Base-by-base conservation (phyloP, 306 rosid genomes). In the Betula pendula region DNA sequence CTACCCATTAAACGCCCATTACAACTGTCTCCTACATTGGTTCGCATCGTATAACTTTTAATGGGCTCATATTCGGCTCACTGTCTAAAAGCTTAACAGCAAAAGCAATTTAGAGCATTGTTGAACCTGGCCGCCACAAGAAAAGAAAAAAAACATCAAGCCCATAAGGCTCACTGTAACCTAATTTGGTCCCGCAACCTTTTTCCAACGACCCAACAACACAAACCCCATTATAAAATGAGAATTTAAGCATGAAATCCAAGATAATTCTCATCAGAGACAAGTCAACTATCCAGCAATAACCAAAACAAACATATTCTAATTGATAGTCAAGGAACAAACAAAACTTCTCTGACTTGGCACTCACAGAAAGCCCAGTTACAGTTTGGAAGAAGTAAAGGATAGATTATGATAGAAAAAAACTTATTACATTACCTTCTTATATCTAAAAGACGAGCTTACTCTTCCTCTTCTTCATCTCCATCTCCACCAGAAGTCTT, bases 401-500 rank as follows among this genome's bases (percentile, higher is more conserved):
- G 47, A 3, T 33, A n/a, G 19, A 63, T 1, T 11, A 25, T 11
- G 33, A 58, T 25, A 25, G 16, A 53, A 11, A 58, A 59, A 59
- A 25, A 59, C 67, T 29, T 59, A 59, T 14, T 59, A 27, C 67
- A 66, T 38, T 38, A n/a, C n/a, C 70, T 5, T 35, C 49, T 19
- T 4, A n/a, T 66, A 38, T 66, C 27, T 66, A 66, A 65, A 65
- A 38, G 25, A 9, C 1, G 16, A 10, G 69, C 67, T 81, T 44
- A 77, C 56, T 82, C 85, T 52, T 78, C 82, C 17, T 82, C 85
- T 58, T 78, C 85, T 56, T 74, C 81, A n/a, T 70, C 81, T 13
- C 80, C 79, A 82, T 73, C 82, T 24, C 82, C 85, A 55, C 85
- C 82, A 11, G 85, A 44, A 68, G 80, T 76, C 79, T 82, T 82